Base-by-base conservation (phyloP, 306 rosid species). In the Begonia masoniana region DNA sequence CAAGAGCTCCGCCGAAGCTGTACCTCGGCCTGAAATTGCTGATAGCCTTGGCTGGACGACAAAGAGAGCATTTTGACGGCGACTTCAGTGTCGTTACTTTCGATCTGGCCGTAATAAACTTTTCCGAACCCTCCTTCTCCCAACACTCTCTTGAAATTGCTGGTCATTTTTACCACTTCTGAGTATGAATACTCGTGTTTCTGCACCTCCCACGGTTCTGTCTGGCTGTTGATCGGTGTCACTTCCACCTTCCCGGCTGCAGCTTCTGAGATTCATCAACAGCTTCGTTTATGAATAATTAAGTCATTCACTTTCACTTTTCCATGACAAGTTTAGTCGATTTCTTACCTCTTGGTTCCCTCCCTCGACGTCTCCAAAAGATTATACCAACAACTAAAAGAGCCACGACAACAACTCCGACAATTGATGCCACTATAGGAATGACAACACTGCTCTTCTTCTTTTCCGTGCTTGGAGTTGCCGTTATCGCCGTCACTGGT, bases 21-120 rank as follows among this genome's bases (percentile, higher is more conserved):
- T 62, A 71, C 85, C 81, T 79, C 78, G 42, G 81, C 76, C 35
- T 68, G 69, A 60, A 79, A 79, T 66, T 79, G 78, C 11, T 56
- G 58, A 60, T 68, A 72, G 21, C 71, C 85, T 71, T 68, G 72
- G 48, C 54, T 57, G 53, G 81, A 69, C 39, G 31, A 43, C 23
- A 75, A 61, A 66, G 81, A 65, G 39, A 79, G 65, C 61, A 75
- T 63, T 56, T 75, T 79, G 42, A 79, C 85, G 52, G 85, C 81
- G 13, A 75, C 78, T 62, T 79, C 72, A 47, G 47, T 64, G 47
- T 69, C 52, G 19, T 6, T 6, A 9, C 39, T 31, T 31, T 19
- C 67, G 12, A 72, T 11, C 41, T 15, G 41, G 26, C 85, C 85
- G 39, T 69, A 59, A 63, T 79, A 75, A 9, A 79, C 85, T 47